Conservation (phyloP, 148 eudicot genomes). For the Gaultheria prostrata region DNA sequence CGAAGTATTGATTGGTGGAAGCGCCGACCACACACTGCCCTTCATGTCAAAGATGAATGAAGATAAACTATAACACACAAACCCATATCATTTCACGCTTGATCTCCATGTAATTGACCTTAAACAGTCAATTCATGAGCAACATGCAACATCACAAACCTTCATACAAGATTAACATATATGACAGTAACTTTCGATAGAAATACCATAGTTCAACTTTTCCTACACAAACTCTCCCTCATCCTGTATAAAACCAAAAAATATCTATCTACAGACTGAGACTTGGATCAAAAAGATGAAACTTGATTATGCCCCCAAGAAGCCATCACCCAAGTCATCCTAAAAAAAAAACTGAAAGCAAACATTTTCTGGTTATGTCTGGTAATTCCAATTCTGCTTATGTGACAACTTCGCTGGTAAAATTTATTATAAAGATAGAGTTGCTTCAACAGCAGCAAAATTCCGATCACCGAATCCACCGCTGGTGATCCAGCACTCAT, state of each 20-base stretch:
- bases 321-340: background rate
- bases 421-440: background rate
- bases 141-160: background rate
- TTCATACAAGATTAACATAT: background rate
- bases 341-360: background rate
- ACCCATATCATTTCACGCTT: background rate
- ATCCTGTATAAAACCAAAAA: background rate
- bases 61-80: conserved; percentile 17
- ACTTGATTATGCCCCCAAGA: conserved; percentile 2
- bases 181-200: background rate
- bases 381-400: background rate
- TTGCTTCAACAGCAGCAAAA: conserved; percentile 1
- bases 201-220: background rate
- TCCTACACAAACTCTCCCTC: background rate
- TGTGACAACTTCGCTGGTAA: background rate
- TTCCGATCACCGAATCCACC: background rate
- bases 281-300: background rate
- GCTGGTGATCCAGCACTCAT: conserved; percentile 1
- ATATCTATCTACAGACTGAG: background rate
- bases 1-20: conserved; percentile 62
- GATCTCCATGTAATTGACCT: conserved; percentile 3
- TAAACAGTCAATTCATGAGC: conserved; percentile 8
- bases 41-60: conserved; percentile 40
- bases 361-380: conserved; percentile 3
- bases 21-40: conserved; percentile 99